Evolutionary conservation across 2,329 filamentous ascomycete species (phyloP).

Genomic region (Phialophora verrucosa): DNA sequence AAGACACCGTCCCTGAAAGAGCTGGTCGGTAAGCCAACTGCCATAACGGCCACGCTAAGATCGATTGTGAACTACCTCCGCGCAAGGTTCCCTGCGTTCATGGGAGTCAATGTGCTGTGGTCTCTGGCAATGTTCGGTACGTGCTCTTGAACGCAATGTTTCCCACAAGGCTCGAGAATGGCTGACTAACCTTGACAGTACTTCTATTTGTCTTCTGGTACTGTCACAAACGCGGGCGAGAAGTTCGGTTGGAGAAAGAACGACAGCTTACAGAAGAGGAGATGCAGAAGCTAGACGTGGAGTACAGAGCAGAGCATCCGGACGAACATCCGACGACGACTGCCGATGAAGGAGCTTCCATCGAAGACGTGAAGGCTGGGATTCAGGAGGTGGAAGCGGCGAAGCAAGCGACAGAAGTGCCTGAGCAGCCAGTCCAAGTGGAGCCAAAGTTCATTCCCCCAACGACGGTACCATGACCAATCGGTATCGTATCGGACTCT

Average conservation of each 20-base stretch:
- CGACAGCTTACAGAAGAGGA: constrained; percentile 55
- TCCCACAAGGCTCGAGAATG: not conserved
- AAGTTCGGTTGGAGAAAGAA: constrained; percentile 75
- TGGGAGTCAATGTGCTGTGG: constrained; percentile 90
- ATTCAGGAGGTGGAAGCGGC: constrained; percentile 48
- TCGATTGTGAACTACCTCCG: constrained; percentile 91
- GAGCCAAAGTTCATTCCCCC: constrained; percentile 31
- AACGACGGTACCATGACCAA: constrained; percentile 26
- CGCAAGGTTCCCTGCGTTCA: constrained; percentile 84
- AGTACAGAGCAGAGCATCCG: constrained; percentile 41
- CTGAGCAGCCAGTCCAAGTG: constrained; percentile 24
- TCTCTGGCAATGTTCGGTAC: constrained; percentile 85
- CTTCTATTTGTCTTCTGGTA: constrained; percentile 97
- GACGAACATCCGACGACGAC: constrained; percentile 48
- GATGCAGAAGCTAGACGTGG: constrained; percentile 48
- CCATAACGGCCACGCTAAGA: constrained; percentile 80
- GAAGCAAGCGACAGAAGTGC: constrained; percentile 38
- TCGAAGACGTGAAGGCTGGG: constrained; percentile 49
- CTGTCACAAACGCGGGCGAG: constrained; percentile 91
- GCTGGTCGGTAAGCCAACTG: constrained; percentile 83
- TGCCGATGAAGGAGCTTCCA: constrained; percentile 48
- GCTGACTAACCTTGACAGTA: constrained; percentile 57
- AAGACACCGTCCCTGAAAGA: constrained; percentile 76
- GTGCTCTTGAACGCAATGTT: constrained; percentile 43
- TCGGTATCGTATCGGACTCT: not conserved